phyloP scores from a whole-genome alignment of 2,329 filamentous ascomycete genomes.

The Penicillium sp. region DNA sequence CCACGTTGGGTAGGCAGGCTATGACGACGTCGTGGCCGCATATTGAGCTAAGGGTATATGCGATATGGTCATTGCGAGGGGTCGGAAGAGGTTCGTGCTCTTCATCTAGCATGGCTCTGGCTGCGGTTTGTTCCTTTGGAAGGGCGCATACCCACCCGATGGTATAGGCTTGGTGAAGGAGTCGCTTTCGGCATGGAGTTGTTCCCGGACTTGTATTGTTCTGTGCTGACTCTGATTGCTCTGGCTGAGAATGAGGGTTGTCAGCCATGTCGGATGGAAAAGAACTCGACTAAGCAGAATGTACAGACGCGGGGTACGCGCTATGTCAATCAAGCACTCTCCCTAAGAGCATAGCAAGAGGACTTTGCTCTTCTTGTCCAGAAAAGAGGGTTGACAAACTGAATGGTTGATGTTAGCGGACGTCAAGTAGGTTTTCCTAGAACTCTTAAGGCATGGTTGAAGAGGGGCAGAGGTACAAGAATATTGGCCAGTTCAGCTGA shows the following conservation, averaged over 20 bases:
- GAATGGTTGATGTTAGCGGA: not conserved
- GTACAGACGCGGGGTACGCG: not conserved
- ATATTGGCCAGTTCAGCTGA: not conserved
- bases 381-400: not conserved
- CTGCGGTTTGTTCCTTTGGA: conserved; percentile 12
- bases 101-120: conserved; percentile 21
- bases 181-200: conserved; percentile 5
- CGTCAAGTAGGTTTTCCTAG: not conserved
- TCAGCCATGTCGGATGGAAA: not conserved
- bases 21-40: conserved; percentile 28
- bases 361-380: not conserved
- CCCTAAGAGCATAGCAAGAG: not conserved
- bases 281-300: not conserved
- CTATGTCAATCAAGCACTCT: not conserved
- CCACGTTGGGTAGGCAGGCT: conserved; percentile 17
- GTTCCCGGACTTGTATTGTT: not conserved
- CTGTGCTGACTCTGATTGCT: not conserved
- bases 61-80: conserved; percentile 15
- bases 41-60: conserved; percentile 20
- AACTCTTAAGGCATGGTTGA: not conserved
- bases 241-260: not conserved
- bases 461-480: not conserved
- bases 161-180: conserved; percentile 10
- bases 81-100: conserved; percentile 7
- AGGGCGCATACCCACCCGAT: conserved; percentile 13